Evolutionary conservation across 116 monocot species (phyloP), one percentile per base, ranked within the genome.

Genomic region (Dioscorea cayenensis): DNA sequence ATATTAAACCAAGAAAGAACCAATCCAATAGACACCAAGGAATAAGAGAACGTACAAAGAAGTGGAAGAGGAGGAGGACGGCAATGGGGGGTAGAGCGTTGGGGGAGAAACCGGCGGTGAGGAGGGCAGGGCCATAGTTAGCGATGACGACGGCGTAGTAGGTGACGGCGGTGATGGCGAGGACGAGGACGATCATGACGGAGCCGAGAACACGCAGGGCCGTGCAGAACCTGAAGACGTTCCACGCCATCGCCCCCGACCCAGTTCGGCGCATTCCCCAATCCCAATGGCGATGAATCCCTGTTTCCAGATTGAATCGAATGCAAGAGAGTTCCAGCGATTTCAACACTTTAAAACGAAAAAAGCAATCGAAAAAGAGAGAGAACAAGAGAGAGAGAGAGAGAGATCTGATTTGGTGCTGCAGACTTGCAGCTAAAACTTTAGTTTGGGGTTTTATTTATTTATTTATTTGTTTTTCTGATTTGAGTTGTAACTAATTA

Each of bases 71-170:
- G 22, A 82, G 4, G 36, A 90, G 28, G 66, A 76, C 73, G 43
- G 71, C 77, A 25, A 74, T 23, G 51, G 75, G 69, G 50, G 59
- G 25, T 70, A 75, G 50, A 14, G 70, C 49, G 19, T 28, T 48
- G 70, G 37, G 18, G 29, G 28, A 6, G 36, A 58, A 49, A 25
- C 81, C 81, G 50, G 77, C 79, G 28, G 49, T 19, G 51, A 72
- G 49, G 58, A 90, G 73, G 28, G 75, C 61, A 23, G 84, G 84
- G 7, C 81, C 81, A 76, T 90, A 90, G 72, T 73, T 82, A 63
- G 82, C 66, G 70, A 90, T 60, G 36, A 86, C 90, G 51, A 90
- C 84, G 49, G 90, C 81, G 86, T 90, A 90, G 75, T 90, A 90
- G 14, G 84, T 86, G 67, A 86, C 75, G 7, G 84, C 86, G 52